Base-by-base conservation (phyloP, 441 rosid genomes). In the Populus hybrid region DNA sequence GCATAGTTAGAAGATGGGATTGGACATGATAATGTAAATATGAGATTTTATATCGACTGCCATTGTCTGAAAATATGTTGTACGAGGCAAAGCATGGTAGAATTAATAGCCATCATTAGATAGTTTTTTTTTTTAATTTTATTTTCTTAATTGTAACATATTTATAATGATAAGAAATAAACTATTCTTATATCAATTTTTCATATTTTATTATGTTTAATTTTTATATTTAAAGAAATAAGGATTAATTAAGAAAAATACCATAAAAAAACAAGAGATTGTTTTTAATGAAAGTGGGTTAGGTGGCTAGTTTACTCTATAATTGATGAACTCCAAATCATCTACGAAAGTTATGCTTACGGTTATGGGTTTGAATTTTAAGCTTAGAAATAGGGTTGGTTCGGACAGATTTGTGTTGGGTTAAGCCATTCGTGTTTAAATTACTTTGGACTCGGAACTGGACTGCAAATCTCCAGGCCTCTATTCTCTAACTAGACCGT, bases 1-100 rank as follows among this genome's bases (percentile, higher is more conserved):
- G 87, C 87, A 38, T 90, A 85, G 77, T 50, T 18, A 35, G 70
- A 42, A 69, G 76, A 50, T 36, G 2, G 61, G 71, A 16, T 65
- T 9, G 28, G 28, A 66, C 53, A 64, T 72, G n/a, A 40, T n/a
- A 64, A 16, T 63, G 73, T 79, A 74, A 64, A 75, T 64, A 69
- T 26, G 38, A 10, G 73, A 69, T 64, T 45, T 20, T 79, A 72
- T 50, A 16, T 53, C 61, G 7, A 53, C 7, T 18, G 8, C 61
- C 61, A 18, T 16, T 53, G 21, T 53, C 61, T 18, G 61, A 5
- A 18, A 53, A 53, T 53, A 53, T 16, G 0, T 50, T 14, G 61
- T 18, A 11, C 14, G 14, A 11, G 50, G 14, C 16, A 10, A 0
- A 42, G 4, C 50, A 11, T 42, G 50, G n/a, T 53, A 53, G 61